phyloP scores from a whole-genome alignment of 345 rosid species.

The Tarenaya hassleriana region DNA sequence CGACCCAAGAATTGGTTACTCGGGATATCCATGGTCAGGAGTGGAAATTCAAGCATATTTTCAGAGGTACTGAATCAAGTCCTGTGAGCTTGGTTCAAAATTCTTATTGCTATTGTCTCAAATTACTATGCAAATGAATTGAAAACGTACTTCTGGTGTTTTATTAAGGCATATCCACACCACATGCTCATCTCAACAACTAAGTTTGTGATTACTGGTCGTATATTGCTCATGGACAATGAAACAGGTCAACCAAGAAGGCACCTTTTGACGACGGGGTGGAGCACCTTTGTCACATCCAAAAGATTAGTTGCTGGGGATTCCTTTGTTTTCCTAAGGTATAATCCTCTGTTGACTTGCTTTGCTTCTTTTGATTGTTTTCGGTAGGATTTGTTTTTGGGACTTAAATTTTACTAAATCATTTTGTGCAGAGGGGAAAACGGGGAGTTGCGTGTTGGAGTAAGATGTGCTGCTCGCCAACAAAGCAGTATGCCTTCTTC shows the following conservation, averaged over 20 bases:
- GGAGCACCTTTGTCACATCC: no score
- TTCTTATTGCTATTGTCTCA: not conserved
- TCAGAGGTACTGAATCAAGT: constrained; percentile 50
- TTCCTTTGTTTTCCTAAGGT: no score
- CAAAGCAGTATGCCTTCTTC: constrained; percentile 81
- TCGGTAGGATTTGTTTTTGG: not conserved
- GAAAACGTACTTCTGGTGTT: not conserved
- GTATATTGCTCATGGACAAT: no score
- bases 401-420: not conserved
- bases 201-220: no score
- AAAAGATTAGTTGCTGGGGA: no score
- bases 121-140: no score
- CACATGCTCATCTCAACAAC: no score
- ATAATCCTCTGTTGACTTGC: no score
- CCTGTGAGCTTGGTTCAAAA: not conserved
- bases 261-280: no score
- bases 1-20: constrained; percentile 85
- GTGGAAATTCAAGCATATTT: constrained; percentile 95
- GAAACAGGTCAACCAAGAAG: no score
- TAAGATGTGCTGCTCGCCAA: constrained; percentile 61
- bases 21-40: constrained; percentile 85
- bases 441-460: constrained; percentile 75
- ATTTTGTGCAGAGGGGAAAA: constrained; percentile 49
- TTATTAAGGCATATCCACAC: no score
- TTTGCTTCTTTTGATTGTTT: no score